Evolutionary conservation across 371 early-diverging fungal species (phyloP), one percentile per base, ranked within the genome.

Genomic region (Capillidium heterosporum): DNA sequence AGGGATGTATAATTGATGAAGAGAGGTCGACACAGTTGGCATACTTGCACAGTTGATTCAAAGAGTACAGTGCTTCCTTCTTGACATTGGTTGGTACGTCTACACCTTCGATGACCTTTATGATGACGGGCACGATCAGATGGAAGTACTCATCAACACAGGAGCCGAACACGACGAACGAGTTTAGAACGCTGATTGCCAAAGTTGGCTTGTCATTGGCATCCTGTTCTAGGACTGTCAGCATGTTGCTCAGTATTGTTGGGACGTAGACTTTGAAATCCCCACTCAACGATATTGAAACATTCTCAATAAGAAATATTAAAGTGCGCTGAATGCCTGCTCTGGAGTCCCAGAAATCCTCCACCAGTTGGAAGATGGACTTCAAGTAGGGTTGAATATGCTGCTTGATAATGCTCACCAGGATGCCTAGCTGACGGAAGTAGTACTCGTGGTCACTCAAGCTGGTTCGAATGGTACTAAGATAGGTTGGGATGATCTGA

Each of bases 101-200:
- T 0, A 77, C 68, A 29, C 76, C 74, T 61, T 91, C 92, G 61
- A 92, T 81, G 42, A 89, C 73, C 42, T 73, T 67, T 48, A 94
- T 82, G 13, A 97, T 74, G 2, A 81, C 84, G 3, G 94, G 96
- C 48, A 94, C 78, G 8, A 95, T 85, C 26, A 97, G 70, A 61
- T 89, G 90, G 72, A 95, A 76, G 60, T 91, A 91, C 55, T 93
- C 91, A 63, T 95, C 95, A 57, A 95, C 77, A 59, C 84, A 90
- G 24, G 84, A 68, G n/a, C 94, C 90, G 72, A 95, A 85, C 1
- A 82, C 77, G 41, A 80, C 76, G 64, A 97, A 72, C 0, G 89
- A 83, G 59, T 91, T 84, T 41, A 97, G 67, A 0, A 87, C 89
- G 50, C 80, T 76, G 41, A 77, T 69, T 0, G 92, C 87, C 0